A percentile compares a stretch with the other conserved stretches of the same genome.
Conservation (phyloP, 305 asterid species). For the Fraxinus albicans region DNA sequence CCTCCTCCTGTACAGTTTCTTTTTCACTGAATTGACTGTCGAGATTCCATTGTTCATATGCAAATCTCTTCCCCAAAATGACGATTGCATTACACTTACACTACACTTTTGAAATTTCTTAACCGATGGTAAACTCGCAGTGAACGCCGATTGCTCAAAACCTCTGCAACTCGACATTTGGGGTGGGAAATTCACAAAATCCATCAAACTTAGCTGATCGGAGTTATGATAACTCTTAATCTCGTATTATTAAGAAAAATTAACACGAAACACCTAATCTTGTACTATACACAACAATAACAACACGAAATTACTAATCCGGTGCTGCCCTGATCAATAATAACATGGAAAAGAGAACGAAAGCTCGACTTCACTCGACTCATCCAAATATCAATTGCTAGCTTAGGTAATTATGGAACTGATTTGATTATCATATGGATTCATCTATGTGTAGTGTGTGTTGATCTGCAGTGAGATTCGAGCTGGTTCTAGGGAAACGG, state of each 20-base stretch:
- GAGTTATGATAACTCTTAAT: not conserved
- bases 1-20: conserved; percentile 21
- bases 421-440: not conserved
- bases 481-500: conserved; percentile 21
- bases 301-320: not conserved
- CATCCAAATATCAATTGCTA: not conserved
- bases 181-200: not conserved
- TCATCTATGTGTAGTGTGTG: not conserved
- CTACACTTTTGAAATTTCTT: conserved; percentile 17
- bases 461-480: conserved; percentile 34
- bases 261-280: not conserved
- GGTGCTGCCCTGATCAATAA: not conserved
- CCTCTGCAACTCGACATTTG: conserved; percentile 49
- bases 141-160: conserved; percentile 32
- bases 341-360: not conserved
- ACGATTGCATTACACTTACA: conserved; percentile 25
- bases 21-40: conserved; percentile 15
- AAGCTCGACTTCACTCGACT: not conserved
- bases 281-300: not conserved
- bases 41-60: conserved; percentile 27
- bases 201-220: not conserved
- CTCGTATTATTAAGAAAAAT: not conserved
- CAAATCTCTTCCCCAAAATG: conserved; percentile 49
- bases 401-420: not conserved
- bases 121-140: conserved; percentile 17